Evolutionary conservation across 345 rosid genomes (phyloP).

Genomic region (Corchorus capsularis): DNA sequence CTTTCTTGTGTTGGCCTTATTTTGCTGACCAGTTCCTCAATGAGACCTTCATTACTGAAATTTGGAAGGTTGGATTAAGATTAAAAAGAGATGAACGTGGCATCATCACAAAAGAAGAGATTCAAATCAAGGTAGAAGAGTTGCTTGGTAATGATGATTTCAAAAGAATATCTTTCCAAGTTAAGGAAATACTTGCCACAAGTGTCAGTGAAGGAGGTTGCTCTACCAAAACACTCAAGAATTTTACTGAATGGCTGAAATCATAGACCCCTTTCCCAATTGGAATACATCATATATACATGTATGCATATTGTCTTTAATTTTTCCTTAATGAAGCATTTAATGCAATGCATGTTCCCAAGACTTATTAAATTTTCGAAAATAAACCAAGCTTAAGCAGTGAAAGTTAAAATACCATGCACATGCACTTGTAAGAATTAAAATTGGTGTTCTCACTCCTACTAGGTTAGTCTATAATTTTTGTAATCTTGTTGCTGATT

Average conservation of each 20-base stretch:
- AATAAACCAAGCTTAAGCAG: not conserved
- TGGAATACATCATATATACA: not conserved
- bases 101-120: slow-evolving; percentile 19
- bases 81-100: slow-evolving; percentile 25
- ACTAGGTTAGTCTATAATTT: no score
- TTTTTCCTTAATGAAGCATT: not conserved
- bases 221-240: not conserved
- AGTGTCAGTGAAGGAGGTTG: slow-evolving; percentile 20
- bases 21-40: slow-evolving; percentile 36
- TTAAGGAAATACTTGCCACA: slow-evolving; percentile 11
- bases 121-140: slow-evolving; percentile 23
- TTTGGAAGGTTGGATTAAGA: slow-evolving; percentile 29
- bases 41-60: slow-evolving; percentile 31
- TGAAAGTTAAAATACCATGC: no score
- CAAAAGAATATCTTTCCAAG: slow-evolving; percentile 11
- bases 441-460: no score
- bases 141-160: slow-evolving; percentile 18
- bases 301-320: no score
- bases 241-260: slow-evolving; percentile 15
- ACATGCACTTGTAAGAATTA: no score
- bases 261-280: not conserved
- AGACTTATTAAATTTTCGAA: not conserved
- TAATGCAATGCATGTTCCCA: no score
- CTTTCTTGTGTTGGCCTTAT: slow-evolving; percentile 46
- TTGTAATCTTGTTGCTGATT: no score